Evolutionary conservation across 345 rosid species (phyloP), one percentile per base, ranked within the genome.

Genomic region (Erucastrum elatum): DNA sequence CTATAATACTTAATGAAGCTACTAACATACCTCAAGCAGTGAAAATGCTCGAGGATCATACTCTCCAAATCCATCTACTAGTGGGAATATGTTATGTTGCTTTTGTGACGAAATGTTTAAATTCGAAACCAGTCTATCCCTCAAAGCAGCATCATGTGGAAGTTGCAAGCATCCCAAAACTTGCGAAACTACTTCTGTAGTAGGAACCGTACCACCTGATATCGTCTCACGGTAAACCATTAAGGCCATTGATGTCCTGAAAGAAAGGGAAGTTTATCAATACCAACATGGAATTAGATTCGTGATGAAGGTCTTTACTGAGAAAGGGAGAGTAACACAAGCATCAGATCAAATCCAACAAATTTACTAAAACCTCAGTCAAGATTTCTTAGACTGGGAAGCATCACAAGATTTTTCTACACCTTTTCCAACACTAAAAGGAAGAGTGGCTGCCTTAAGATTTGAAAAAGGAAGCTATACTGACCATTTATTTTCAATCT

Each of bases 31-130:
- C 98, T 90, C 96, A 71, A 91, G 90, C 70, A 91, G 70, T 41
- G 97, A 91, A 71, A 94, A 90, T 71, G 98, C 95, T 80, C 97
- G 86, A 77, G 98, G 92, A 78, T 94, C 98, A 66, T 89, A 94
- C 84, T 94, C 97, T 77, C 91, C 98, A 84, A 92, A 94, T 77
- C 97, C 97, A 75, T 94, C 98, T 3, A 94, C 83, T 68, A 92
- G 75, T 21, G 97, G 88, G 80, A 84, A 81, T 33, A 90, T 86
- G 72, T 87, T 88, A 31, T 85, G 84, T 74, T 49, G 56, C 78
- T 70, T 90, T 77, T 91, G 82, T 16, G 90, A 35, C 58, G 87
- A 85, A 39, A 74, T 82, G 77, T 74, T 83, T 70, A 91, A 80
- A 81, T 83, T 88, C 75, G 92, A 97, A 17, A 92, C 73, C 27